These are phyloP conservation scores for Saccharum hybrid DNA, from an alignment of 202 grass and related monocot species.

Conservation along the genomic window DNA sequence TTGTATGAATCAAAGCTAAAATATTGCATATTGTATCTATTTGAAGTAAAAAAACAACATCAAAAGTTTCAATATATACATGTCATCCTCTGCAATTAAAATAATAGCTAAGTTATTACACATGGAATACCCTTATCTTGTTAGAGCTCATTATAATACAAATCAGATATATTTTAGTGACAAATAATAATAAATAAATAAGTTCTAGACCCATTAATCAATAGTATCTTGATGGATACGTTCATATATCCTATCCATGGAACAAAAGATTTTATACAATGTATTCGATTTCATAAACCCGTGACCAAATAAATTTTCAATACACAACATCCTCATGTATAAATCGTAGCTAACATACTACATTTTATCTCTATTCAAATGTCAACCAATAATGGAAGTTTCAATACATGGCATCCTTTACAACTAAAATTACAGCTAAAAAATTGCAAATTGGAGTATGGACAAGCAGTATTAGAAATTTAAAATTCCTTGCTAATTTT, in stretches of 20 bases:
- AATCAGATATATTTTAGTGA: neutral
- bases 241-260: too few relatives aligned
- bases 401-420: neutral
- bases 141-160: neutral
- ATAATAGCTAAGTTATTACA: too few relatives aligned
- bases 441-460: neutral
- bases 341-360: neutral
- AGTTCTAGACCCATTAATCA: neutral
- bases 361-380: too few relatives aligned
- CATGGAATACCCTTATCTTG: neutral
- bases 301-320: neutral
- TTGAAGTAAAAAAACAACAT: neutral
- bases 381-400: neutral
- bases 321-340: neutral
- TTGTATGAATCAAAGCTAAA: neutral
- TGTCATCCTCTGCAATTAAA: neutral
- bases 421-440: neutral
- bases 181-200: neutral
- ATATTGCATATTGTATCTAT: neutral
- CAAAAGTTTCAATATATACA: neutral
- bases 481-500: neutral
- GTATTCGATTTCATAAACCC: too few relatives aligned
- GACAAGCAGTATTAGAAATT: neutral
- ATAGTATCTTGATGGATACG: neutral
- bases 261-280: too few relatives aligned